These are phyloP conservation scores for Kwoniella shandongensis DNA, from an alignment of 768 basidiomycete species.

Conservation along the genomic window DNA sequence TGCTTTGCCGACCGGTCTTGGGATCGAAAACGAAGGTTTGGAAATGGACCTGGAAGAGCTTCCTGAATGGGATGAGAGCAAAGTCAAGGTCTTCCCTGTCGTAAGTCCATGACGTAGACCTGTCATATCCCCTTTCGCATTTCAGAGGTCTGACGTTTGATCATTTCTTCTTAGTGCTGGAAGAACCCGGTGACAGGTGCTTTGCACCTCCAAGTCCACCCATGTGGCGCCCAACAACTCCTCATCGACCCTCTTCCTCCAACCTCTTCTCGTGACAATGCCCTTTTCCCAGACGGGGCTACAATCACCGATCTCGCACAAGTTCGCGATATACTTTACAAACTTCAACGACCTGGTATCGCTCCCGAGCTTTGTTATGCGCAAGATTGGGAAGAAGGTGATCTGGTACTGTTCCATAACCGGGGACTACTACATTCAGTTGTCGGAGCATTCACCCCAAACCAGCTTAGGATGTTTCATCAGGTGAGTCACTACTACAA, in stretches of 20 bases:
- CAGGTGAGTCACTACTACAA: slow-evolving; percentile 53
- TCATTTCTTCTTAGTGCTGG: slow-evolving; percentile 64
- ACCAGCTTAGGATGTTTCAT: slow-evolving; percentile 72
- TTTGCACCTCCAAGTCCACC: slow-evolving; percentile 88
- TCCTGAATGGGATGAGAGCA: slow-evolving; percentile 77
- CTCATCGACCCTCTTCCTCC: slow-evolving; percentile 72
- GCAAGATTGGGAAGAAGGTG: slow-evolving; percentile 78
- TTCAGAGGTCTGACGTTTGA: neutral
- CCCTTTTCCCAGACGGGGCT: slow-evolving; percentile 80
- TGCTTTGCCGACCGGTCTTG: slow-evolving; percentile 74
- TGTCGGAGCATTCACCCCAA: slow-evolving; percentile 66
- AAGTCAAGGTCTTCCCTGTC: slow-evolving; percentile 70
- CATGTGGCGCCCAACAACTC: slow-evolving; percentile 69
- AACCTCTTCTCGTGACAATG: slow-evolving; percentile 55
- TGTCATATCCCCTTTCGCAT: neutral
- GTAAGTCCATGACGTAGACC: slow-evolving; percentile 54
- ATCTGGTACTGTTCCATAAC: slow-evolving; percentile 84
- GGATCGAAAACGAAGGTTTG: slow-evolving; percentile 73
- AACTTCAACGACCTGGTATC: slow-evolving; percentile 86
- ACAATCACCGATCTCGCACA: slow-evolving; percentile 70
- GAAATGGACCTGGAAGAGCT: slow-evolving; percentile 69
- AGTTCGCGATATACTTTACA: slow-evolving; percentile 73
- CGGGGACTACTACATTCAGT: slow-evolving; percentile 77
- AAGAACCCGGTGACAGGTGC: slow-evolving; percentile 83
- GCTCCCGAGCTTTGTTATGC: slow-evolving; percentile 86